A percentile compares a stretch with the other conserved stretches of the same genome.
Evolutionary conservation across 202 grass and related monocot genomes (phyloP).

Genomic region (Musa balbisiana): DNA sequence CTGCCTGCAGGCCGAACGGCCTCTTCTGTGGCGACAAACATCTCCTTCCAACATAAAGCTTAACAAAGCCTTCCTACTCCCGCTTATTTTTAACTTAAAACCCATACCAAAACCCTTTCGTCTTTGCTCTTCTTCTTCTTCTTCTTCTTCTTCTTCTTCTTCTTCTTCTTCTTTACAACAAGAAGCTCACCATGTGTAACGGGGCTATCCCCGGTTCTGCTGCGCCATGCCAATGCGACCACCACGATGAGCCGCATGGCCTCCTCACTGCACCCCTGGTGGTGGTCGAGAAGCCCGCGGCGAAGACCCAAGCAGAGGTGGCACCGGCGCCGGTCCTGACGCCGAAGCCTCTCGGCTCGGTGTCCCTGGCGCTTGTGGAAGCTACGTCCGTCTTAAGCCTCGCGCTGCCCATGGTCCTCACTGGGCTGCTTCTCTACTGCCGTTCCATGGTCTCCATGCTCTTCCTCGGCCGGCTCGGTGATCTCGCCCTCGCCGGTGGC

Average conservation of each 20-base stretch:
- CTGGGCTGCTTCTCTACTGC: constrained; percentile 16
- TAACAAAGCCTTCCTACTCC: not conserved
- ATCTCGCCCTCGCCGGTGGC: constrained; percentile 68
- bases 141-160: not conserved
- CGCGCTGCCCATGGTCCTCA: constrained; percentile 16
- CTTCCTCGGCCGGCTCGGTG: constrained; percentile 66
- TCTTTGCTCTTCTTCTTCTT: not conserved
- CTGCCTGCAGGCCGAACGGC: not conserved
- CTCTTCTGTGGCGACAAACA: not conserved
- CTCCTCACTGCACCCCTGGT: not conserved
- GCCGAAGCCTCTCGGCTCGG: not conserved
- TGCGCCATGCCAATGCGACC: constrained; percentile 6
- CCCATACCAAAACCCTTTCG: too few species aligned
- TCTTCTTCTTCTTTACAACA: not conserved
- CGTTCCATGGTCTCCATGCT: constrained; percentile 66
- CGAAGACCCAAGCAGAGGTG: not conserved
- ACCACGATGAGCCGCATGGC: not conserved
- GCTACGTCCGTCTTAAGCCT: constrained; percentile 2
- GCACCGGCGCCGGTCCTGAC: not conserved
- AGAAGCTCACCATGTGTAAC: not conserved
- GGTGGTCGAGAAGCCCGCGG: not conserved
- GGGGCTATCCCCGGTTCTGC: not conserved
- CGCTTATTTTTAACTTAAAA: too few species aligned
- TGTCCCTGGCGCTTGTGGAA: not conserved
- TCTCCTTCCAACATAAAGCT: not conserved